Conservation (phyloP, 148 eudicot genomes). For the Hydrangea macrophylla region DNA sequence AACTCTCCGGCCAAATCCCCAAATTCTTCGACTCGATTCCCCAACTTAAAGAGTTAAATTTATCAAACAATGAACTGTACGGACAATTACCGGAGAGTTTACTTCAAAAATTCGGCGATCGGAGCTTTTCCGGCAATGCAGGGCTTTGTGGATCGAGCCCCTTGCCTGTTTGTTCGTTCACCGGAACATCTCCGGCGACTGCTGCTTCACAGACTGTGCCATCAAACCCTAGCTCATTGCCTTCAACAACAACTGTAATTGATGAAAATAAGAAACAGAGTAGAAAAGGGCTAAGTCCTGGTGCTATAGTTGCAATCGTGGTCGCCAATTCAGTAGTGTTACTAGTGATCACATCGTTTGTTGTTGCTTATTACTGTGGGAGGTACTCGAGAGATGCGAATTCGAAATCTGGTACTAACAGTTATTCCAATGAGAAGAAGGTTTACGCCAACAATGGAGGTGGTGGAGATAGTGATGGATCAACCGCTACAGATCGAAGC, state of each 20-base stretch:
- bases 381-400: constrained; percentile 33
- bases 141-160: constrained; percentile 59
- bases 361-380: constrained; percentile 47
- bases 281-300: constrained; percentile 38
- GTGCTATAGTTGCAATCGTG: constrained; percentile 48
- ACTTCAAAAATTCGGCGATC: constrained; percentile 35
- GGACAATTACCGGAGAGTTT: constrained; percentile 43
- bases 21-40: constrained; percentile 29
- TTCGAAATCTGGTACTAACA: constrained; percentile 42
- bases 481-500: constrained; percentile 53
- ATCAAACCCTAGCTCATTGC: constrained; percentile 64
- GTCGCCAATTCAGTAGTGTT: constrained; percentile 44
- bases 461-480: constrained; percentile 62
- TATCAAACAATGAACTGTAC: constrained; percentile 62
- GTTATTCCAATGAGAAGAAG: constrained; percentile 59
- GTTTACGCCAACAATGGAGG: constrained; percentile 53
- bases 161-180: constrained; percentile 49
- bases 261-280: constrained; percentile 13
- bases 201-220: constrained; percentile 47
- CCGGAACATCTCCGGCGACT: constrained; percentile 19
- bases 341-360: constrained; percentile 37
- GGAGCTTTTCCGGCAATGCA: constrained; percentile 70
- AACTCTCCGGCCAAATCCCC: constrained; percentile 62
- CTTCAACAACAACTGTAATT: constrained; percentile 18
- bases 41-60: constrained; percentile 44